Evolutionary conservation across 2,329 filamentous ascomycete species (phyloP).

Genomic region (Ilyonectria destructans): DNA sequence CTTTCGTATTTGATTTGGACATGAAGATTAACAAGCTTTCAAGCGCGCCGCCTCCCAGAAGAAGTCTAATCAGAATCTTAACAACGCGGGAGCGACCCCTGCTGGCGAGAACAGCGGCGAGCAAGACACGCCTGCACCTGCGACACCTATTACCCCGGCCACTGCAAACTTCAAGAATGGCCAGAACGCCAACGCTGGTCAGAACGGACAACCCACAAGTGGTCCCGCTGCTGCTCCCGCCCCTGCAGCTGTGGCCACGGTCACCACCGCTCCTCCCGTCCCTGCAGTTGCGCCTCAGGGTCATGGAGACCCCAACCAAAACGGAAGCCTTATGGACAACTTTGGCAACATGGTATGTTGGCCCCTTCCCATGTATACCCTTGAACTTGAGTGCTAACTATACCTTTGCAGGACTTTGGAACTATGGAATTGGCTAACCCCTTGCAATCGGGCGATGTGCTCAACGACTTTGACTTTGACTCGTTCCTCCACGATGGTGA

Average conservation of each 20-base stretch:
- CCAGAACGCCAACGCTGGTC: slow-evolving; percentile 49
- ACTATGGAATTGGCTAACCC: slow-evolving; percentile 72
- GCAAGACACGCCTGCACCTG: slow-evolving; percentile 73
- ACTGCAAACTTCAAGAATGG: slow-evolving; percentile 64
- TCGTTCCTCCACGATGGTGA: slow-evolving; percentile 76
- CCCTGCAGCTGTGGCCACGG: slow-evolving; percentile 52
- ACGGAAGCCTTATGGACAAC: slow-evolving; percentile 62
- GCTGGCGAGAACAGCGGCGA: slow-evolving; percentile 71
- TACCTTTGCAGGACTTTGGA: slow-evolving; percentile 59
- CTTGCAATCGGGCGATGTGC: slow-evolving; percentile 68
- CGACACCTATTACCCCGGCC: slow-evolving; percentile 76
- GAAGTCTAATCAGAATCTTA: slow-evolving; percentile 73
- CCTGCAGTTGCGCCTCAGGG: slow-evolving; percentile 62
- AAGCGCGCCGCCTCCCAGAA: slow-evolving; percentile 72
- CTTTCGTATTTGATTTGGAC: slow-evolving; percentile 1
- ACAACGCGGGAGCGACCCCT: slow-evolving; percentile 67
- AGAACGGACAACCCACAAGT: slow-evolving; percentile 53
- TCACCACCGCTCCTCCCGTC: slow-evolving; percentile 56
- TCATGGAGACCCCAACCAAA: slow-evolving; percentile 65
- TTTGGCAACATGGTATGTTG: slow-evolving; percentile 61
- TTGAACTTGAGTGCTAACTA: slow-evolving; percentile 22
- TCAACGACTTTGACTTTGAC: slow-evolving; percentile 79
- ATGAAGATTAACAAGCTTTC: slow-evolving; percentile 34
- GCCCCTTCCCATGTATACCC: slow-evolving; percentile 25
- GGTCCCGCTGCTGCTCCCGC: slow-evolving; percentile 47